Percentiles rank a stretch among this genome's conserved stretches.
phyloP scores from a whole-genome alignment of 202 grass and related monocot genomes.

The Miscanthus sacchariflorus region DNA sequence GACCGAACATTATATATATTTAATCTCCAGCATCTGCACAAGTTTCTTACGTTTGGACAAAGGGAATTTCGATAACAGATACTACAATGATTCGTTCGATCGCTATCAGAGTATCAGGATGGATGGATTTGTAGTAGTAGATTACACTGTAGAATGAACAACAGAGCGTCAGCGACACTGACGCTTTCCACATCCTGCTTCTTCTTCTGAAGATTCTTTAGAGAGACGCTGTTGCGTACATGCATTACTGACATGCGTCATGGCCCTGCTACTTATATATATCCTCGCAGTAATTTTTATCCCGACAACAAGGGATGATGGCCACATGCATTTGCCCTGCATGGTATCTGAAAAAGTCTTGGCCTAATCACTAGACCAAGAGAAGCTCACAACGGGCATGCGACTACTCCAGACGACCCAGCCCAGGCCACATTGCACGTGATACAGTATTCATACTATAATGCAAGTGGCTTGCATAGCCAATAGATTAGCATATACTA shows the following conservation, averaged over 20 bases:
- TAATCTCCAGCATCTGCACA: not conserved
- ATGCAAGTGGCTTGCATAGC: conserved; percentile 5
- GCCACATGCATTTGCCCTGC: conserved; percentile 40
- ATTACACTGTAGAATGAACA: not conserved
- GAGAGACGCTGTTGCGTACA: not conserved
- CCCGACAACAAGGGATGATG: conserved; percentile 45
- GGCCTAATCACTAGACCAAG: not conserved
- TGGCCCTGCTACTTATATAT: not conserved
- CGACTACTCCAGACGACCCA: conserved; percentile 3
- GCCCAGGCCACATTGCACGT: conserved; percentile 24
- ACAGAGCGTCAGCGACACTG: too few relatives aligned
- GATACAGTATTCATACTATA: conserved; percentile 22
- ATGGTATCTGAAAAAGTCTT: conserved; percentile 9
- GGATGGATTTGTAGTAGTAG: not conserved
- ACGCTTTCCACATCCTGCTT: not conserved
- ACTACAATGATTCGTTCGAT: not conserved
- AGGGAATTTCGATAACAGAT: not conserved
- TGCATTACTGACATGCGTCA: not conserved
- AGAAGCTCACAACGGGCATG: conserved; percentile 20
- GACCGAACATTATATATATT: conserved; percentile 15
- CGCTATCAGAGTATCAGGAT: not conserved
- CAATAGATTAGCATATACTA: conserved; percentile 2
- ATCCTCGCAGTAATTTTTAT: not conserved
- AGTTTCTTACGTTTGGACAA: not conserved
- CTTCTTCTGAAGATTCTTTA: conserved; percentile 16